Percentiles rank a stretch among this genome's conserved stretches.
Conservation (phyloP, 768 basidiomycete species). For the Amanita subjunquillea region DNA sequence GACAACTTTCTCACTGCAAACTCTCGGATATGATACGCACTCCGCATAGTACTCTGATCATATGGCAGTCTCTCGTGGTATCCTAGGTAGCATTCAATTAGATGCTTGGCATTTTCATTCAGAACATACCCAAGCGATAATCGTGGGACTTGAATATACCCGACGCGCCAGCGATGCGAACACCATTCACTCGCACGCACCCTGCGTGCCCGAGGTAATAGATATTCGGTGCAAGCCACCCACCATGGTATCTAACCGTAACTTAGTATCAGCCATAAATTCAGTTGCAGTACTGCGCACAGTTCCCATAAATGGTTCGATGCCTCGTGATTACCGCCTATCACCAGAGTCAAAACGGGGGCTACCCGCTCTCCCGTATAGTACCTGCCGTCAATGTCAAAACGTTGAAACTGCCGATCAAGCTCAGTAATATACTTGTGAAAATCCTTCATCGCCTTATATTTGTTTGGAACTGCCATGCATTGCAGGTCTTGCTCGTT, state of each 20-base stretch:
- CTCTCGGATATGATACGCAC: constrained; percentile 86
- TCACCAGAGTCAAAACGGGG: constrained; percentile 83
- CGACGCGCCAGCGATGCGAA: constrained; percentile 84
- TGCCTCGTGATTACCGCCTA: constrained; percentile 97
- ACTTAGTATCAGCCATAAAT: background rate
- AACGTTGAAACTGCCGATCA: background rate
- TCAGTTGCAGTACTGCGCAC: constrained; percentile 31
- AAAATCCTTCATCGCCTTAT: constrained; percentile 76
- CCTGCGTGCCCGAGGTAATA: constrained; percentile 94
- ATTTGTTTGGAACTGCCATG: constrained; percentile 89
- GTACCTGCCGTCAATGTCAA: constrained; percentile 40
- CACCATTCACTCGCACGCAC: constrained; percentile 76
- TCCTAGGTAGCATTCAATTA: constrained; percentile 29
- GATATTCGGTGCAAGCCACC: constrained; percentile 94
- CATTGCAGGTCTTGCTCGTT: constrained; percentile 78
- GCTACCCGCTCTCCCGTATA: constrained; percentile 79
- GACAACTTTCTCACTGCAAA: constrained; percentile 75
- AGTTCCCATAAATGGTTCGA: constrained; percentile 96
- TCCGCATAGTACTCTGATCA: constrained; percentile 57
- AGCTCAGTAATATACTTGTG: constrained; percentile 42
- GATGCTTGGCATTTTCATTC: background rate
- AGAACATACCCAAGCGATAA: constrained; percentile 49
- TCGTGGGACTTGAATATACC: constrained; percentile 83
- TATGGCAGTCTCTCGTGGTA: constrained; percentile 81
- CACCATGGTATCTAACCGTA: constrained; percentile 74